These are phyloP conservation scores for Rhododendron ferrugineum DNA, from an alignment of 148 eudicot species.

Conservation along the genomic window DNA sequence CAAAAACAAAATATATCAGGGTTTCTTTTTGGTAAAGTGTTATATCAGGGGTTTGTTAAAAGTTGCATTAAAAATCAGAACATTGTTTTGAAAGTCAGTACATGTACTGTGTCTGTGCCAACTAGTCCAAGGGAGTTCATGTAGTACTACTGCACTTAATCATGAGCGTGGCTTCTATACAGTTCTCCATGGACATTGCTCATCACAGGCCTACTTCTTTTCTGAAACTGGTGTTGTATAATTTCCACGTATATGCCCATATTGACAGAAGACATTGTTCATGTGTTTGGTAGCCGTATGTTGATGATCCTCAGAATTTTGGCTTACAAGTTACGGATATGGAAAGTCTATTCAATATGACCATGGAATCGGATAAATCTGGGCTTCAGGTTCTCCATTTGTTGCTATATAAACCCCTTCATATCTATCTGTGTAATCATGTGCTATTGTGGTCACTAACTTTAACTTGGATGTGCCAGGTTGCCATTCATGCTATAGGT, in stretches of 20 bases:
- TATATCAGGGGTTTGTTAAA: neutral
- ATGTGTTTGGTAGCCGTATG: slow-evolving; percentile 57
- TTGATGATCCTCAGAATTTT: slow-evolving; percentile 61
- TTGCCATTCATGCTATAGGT: slow-evolving; percentile 95
- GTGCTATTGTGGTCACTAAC: neutral
- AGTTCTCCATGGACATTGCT: slow-evolving; percentile 1
- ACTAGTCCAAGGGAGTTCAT: neutral
- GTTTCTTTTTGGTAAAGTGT: neutral
- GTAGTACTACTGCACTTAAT: neutral
- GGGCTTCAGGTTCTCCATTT: slow-evolving; percentile 71
- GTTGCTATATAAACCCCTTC: neutral
- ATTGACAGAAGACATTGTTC: neutral
- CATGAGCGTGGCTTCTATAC: neutral
- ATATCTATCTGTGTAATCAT: neutral
- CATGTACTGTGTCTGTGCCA: neutral
- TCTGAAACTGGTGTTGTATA: neutral
- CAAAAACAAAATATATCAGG: neutral
- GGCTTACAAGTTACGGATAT: slow-evolving; percentile 78
- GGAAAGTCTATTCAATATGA: slow-evolving; percentile 64
- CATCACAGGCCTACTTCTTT: neutral
- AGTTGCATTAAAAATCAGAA: neutral
- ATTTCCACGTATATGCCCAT: neutral
- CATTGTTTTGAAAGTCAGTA: neutral
- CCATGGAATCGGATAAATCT: slow-evolving; percentile 50
- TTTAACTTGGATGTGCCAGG: slow-evolving; percentile 34